Evolutionary conservation across 108 stramenopile species (phyloP).

Genomic region (Chaetoceros muelleri): DNA sequence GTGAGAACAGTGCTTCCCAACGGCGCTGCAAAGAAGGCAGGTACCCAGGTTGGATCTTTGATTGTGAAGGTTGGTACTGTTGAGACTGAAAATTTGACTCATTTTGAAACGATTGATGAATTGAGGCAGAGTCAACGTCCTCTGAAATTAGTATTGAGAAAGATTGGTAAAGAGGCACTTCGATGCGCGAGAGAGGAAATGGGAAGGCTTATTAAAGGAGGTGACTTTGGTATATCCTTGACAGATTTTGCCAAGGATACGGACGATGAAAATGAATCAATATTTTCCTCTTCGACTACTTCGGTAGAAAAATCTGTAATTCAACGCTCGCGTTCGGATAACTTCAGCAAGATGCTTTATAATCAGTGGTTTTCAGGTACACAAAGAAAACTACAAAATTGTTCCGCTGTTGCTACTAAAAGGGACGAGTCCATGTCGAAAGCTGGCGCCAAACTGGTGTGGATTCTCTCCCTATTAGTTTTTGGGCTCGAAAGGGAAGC

Average conservation of each 20-base stretch:
- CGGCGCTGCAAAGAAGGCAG: constrained; percentile 74
- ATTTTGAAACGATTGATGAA: constrained; percentile 88
- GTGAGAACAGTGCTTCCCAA: constrained; percentile 72
- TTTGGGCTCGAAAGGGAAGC: constrained; percentile 63
- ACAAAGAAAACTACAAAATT: constrained; percentile 6
- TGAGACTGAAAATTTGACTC: constrained; percentile 73
- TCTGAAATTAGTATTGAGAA: constrained; percentile 57
- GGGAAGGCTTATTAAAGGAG: constrained; percentile 76
- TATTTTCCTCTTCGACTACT: neutral
- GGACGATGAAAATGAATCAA: neutral
- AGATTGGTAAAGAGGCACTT: constrained; percentile 49
- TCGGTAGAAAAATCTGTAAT: neutral
- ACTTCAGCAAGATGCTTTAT: constrained; percentile 25
- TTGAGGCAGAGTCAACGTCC: constrained; percentile 75
- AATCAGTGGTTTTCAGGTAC: constrained; percentile 22
- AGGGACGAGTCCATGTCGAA: constrained; percentile 48
- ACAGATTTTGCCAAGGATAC: constrained; percentile 11
- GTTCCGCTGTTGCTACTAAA: constrained; percentile 16
- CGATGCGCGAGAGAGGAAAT: constrained; percentile 72
- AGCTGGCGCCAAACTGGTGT: constrained; percentile 61
- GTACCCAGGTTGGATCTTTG: constrained; percentile 68
- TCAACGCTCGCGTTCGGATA: constrained; percentile 8
- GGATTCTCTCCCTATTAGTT: constrained; percentile 61
- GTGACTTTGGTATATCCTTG: constrained; percentile 35
- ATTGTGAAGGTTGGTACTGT: constrained; percentile 77